Base-by-base conservation (phyloP, 2,329 filamentous ascomycete species). In the Purpureocillium takamizusanense region DNA sequence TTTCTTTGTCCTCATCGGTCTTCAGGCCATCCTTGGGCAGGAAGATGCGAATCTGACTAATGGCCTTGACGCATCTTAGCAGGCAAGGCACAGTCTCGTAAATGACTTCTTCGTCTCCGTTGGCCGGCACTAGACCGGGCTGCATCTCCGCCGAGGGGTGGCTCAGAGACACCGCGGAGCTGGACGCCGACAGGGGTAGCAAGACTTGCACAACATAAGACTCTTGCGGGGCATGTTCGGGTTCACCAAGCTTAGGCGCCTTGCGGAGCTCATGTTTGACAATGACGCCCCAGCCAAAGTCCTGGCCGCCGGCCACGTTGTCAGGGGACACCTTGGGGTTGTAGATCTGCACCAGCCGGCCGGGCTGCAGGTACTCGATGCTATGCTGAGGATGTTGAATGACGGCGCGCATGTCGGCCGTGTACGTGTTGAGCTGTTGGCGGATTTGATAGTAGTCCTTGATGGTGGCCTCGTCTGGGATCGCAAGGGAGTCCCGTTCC, bases 281-380 rank as follows among this genome's bases (percentile, higher is more conserved):
- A 15, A 97, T 78, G 1, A 88, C 83, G 38, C 92, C 92, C 92
- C 92, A 98, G 40, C 89, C 90, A 59, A 94, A 98, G 58, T 97
- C 88, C 7, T 59, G 47, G 2, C 55, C 57, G 7, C 55, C 55
- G 2, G 50, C 43, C 4, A 62, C 58, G 8, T 56, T 59, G 25
- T 62, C 61, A 1, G 57, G 52, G 69, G 73, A 53, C 25, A 63
- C 56, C 43, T 66, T 67, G 6, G 74, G 74, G 55, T 89, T 80
- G 58, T 88, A 90, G 53, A 98, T 82, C 46, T 84, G 82, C 25
- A 98, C 80, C 29, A 97, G 63, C 10, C 92, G 83, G n/a, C 92
- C 92, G 11, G 82, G 74, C 51, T 94, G 85, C 55, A 98, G 67
- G 58, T 87, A 98, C 35, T 83, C 79, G 28, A 90, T 60, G 51